A percentile compares a stretch with the other conserved stretches of the same genome.
These are phyloP conservation scores for Fusarium illudens DNA, from an alignment of 2,329 filamentous ascomycete genomes.

Conservation along the genomic window DNA sequence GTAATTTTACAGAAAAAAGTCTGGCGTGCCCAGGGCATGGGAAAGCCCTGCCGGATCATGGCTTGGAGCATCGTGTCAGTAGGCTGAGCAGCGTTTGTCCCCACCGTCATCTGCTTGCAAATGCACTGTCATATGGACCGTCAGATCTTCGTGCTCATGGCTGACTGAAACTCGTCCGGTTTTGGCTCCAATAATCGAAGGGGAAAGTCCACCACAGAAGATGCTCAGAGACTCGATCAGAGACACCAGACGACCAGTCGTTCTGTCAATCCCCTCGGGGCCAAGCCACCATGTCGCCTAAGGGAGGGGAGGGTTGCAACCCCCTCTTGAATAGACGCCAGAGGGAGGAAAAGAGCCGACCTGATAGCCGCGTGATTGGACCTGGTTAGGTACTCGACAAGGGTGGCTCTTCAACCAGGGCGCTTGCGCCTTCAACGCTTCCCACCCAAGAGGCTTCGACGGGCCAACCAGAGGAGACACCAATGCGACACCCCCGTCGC, in stretches of 20 bases:
- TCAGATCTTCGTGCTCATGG: not conserved
- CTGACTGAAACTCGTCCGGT: not conserved
- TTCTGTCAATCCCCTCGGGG: slow-evolving; percentile 19
- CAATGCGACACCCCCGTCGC: slow-evolving; percentile 22
- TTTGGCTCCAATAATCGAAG: slow-evolving; percentile 2
- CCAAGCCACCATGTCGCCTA: slow-evolving; percentile 22
- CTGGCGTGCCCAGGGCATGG: slow-evolving; percentile 10
- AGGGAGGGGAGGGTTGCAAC: slow-evolving; percentile 16
- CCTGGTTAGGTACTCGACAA: slow-evolving; percentile 18
- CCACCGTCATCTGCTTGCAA: slow-evolving; percentile 11
- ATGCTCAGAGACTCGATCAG: not conserved
- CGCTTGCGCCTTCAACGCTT: slow-evolving; percentile 44
- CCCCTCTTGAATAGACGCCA: slow-evolving; percentile 45
- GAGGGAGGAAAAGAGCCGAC: slow-evolving; percentile 42
- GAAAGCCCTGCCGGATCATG: slow-evolving; percentile 15
- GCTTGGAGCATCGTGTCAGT: slow-evolving; percentile 26
- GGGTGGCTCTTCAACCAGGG: slow-evolving; percentile 27
- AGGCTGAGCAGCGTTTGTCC: slow-evolving; percentile 31
- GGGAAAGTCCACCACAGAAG: not conserved
- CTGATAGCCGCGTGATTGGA: slow-evolving; percentile 43
- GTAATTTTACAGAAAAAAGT: slow-evolving; percentile 22
- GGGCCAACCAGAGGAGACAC: slow-evolving; percentile 34
- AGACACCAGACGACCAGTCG: slow-evolving; percentile 7
- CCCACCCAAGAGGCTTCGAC: slow-evolving; percentile 25
- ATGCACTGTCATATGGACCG: not conserved